phyloP scores from a whole-genome alignment of 139 green algal genomes.

The Picochlorum sp. region DNA sequence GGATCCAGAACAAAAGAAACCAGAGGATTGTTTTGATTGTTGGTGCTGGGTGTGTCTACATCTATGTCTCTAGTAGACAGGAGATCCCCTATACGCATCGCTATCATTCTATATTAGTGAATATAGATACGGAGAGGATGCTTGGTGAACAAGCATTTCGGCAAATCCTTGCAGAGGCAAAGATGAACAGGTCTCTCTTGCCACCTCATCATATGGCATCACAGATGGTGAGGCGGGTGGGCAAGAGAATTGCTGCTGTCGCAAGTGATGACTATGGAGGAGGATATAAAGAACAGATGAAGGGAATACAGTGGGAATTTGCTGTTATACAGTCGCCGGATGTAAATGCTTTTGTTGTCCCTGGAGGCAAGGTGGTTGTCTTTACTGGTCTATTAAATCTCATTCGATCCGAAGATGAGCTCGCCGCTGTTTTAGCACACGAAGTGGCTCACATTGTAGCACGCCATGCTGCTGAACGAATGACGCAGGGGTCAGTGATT shows the following conservation, averaged over 20 bases:
- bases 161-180: slow-evolving; percentile 37
- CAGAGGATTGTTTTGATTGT: background rate
- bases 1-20: background rate
- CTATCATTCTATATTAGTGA: slow-evolving; percentile 40
- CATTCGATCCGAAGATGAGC: slow-evolving; percentile 53
- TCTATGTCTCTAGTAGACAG: slow-evolving; percentile 25
- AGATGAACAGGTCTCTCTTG: slow-evolving; percentile 33
- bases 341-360: slow-evolving; percentile 82
- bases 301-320: slow-evolving; percentile 73
- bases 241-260: slow-evolving; percentile 20
- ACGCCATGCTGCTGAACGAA: slow-evolving; percentile 48
- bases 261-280: slow-evolving; percentile 44
- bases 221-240: slow-evolving; percentile 21
- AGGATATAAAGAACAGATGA: slow-evolving; percentile 49
- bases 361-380: slow-evolving; percentile 78
- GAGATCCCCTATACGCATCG: slow-evolving; percentile 45
- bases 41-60: slow-evolving; percentile 11
- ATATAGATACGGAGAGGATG: slow-evolving; percentile 10
- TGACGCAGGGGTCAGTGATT: slow-evolving; percentile 25
- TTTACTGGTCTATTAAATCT: slow-evolving; percentile 63
- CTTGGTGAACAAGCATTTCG: slow-evolving; percentile 36
- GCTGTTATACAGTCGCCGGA: slow-evolving; percentile 54
- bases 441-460: slow-evolving; percentile 73
- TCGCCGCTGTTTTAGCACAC: slow-evolving; percentile 78
- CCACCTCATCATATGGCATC: slow-evolving; percentile 31